These are phyloP conservation scores for Colletotrichum sp. DNA, from an alignment of 2,329 filamentous ascomycete genomes.

Conservation along the genomic window DNA sequence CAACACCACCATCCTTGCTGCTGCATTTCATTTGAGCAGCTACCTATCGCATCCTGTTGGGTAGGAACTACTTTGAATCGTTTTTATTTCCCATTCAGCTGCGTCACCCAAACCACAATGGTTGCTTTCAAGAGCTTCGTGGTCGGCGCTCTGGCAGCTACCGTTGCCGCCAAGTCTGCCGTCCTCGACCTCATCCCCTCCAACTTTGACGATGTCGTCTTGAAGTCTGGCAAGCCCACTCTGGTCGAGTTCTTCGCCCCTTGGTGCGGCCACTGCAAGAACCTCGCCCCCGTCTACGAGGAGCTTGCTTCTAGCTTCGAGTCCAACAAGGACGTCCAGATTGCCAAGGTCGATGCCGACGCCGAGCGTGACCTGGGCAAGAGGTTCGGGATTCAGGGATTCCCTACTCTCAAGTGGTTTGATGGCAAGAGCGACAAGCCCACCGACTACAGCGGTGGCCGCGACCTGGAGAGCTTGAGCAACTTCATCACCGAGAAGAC, in stretches of 20 bases:
- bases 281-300: slow-evolving; percentile 91
- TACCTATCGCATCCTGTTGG: slow-evolving; percentile 4
- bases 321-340: slow-evolving; percentile 74
- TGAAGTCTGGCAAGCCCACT: slow-evolving; percentile 92
- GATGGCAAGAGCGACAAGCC: slow-evolving; percentile 91
- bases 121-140: slow-evolving; percentile 66
- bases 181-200: slow-evolving; percentile 87
- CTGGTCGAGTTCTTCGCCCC: slow-evolving; percentile 98
- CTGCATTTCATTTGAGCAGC: background rate
- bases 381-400: slow-evolving; percentile 88
- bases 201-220: slow-evolving; percentile 91
- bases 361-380: slow-evolving; percentile 83
- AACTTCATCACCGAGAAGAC: slow-evolving; percentile 88
- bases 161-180: slow-evolving; percentile 73
- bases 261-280: slow-evolving; percentile 99
- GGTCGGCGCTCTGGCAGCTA: slow-evolving; percentile 59
- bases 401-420: slow-evolving; percentile 97
- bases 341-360: slow-evolving; percentile 97
- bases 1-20: background rate
- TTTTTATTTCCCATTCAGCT: background rate
- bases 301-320: slow-evolving; percentile 81
- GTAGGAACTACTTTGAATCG: background rate
- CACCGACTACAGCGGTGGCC: slow-evolving; percentile 82
- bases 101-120: slow-evolving; percentile 41
- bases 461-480: slow-evolving; percentile 85